A percentile compares a stretch with the other conserved stretches of the same genome.
Evolutionary conservation across 2,329 filamentous ascomycete species (phyloP).

Genomic region (Phialemoniopsis sp.): DNA sequence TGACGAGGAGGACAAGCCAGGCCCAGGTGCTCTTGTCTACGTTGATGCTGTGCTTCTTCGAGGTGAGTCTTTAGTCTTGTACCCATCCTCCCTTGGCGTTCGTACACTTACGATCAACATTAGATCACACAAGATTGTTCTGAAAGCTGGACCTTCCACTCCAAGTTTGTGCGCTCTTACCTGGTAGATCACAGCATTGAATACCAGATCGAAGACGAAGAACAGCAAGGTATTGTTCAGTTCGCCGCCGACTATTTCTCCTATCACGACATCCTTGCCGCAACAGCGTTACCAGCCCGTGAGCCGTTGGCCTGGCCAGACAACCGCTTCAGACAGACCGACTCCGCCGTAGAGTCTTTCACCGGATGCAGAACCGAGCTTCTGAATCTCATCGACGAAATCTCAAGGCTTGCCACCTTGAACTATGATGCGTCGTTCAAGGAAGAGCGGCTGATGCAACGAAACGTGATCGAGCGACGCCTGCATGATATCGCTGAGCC

Average conservation of each 20-base stretch:
- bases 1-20: neutral
- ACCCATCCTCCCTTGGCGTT: no score
- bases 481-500: constrained; percentile 5
- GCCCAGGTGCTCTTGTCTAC: constrained; percentile 15
- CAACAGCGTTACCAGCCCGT: constrained; percentile 6
- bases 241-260: constrained; percentile 19
- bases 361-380: constrained; percentile 10
- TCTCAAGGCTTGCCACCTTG: constrained; percentile 6
- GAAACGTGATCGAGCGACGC: constrained; percentile 6
- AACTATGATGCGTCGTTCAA: no score
- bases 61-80: constrained; percentile 12
- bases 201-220: constrained; percentile 1
- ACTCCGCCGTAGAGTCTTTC: constrained; percentile 9
- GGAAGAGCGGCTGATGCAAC: neutral
- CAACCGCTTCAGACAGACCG: constrained; percentile 5
- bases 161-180: constrained; percentile 14
- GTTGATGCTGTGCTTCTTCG: constrained; percentile 18
- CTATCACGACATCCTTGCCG: constrained; percentile 10
- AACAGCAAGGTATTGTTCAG: constrained; percentile 11
- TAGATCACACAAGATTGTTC: constrained; percentile 20
- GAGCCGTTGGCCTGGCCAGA: neutral
- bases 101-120: neutral
- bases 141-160: constrained; percentile 18
- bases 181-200: constrained; percentile 10
- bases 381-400: constrained; percentile 2